Percentiles rank a stretch among this genome's conserved stretches.
Evolutionary conservation across 192 early-diverging fungal genomes (phyloP).

Genomic region (Umbelopsis vinacea): DNA sequence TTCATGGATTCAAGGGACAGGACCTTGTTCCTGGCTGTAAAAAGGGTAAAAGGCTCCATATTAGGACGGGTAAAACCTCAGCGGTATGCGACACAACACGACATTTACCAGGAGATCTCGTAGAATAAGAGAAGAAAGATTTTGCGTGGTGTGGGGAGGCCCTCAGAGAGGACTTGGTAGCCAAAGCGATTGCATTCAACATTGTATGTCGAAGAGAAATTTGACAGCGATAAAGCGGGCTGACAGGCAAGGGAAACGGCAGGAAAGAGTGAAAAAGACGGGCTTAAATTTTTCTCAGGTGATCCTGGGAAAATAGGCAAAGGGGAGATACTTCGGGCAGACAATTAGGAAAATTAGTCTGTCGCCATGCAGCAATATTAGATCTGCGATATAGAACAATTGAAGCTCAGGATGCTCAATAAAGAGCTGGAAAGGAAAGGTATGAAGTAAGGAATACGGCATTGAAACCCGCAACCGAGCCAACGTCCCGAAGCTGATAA

Average conservation of each 20-base stretch:
- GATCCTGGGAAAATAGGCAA: conserved; percentile 8
- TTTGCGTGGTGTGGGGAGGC: not conserved
- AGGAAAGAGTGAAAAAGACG: not conserved
- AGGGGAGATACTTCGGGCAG: too few relatives aligned
- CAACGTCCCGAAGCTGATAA: too few relatives aligned
- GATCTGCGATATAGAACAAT: too few relatives aligned
- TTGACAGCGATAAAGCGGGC: not conserved
- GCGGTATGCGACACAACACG: not conserved
- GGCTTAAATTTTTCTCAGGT: conserved; percentile 11
- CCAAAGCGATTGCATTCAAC: not conserved
- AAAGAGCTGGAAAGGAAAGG: too few relatives aligned
- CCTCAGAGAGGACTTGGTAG: not conserved
- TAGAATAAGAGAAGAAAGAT: not conserved
- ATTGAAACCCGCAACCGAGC: too few relatives aligned
- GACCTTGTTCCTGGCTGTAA: conserved; percentile 52
- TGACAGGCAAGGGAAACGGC: not conserved
- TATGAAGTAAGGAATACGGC: too few relatives aligned
- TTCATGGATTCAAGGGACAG: conserved; percentile 76
- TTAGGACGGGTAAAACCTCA: not conserved
- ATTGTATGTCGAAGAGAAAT: not conserved
- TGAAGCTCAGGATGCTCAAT: too few relatives aligned
- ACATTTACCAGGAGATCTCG: conserved; percentile 8
- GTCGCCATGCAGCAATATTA: too few relatives aligned
- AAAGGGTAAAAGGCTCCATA: not conserved
- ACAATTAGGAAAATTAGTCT: too few relatives aligned